Percentiles rank a stretch among this genome's conserved stretches.
Conservation (phyloP, 2,329 filamentous ascomycete genomes). For the Eutypella sp. region DNA sequence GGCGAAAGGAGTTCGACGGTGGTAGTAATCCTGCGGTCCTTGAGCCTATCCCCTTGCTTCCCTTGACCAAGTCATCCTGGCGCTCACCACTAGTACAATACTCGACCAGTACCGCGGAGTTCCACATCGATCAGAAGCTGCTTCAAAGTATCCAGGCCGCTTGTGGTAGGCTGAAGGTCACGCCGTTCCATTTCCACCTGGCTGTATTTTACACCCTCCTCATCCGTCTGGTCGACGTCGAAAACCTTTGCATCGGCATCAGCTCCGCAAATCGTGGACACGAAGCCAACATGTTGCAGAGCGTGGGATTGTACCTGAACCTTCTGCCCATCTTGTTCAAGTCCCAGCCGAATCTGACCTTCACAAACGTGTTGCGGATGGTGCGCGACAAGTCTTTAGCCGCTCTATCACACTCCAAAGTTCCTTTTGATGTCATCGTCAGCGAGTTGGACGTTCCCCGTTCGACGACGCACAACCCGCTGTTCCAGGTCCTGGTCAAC, state of each 20-base stretch:
- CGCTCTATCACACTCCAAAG: not conserved
- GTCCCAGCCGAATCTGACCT: not conserved
- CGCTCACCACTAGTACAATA: not conserved
- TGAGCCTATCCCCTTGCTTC: not conserved
- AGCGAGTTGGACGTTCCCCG: slow-evolving; percentile 30
- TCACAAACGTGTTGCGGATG: not conserved
- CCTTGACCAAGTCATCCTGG: not conserved
- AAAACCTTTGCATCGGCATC: not conserved
- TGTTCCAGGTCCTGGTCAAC: slow-evolving; percentile 45
- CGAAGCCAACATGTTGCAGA: not conserved
- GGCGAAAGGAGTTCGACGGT: not conserved
- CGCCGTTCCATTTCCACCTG: not conserved
- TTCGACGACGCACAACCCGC: slow-evolving; percentile 32
- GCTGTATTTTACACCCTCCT: not conserved
- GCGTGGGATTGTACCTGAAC: not conserved
- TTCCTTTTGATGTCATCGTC: not conserved
- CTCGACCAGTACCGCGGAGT: not conserved
- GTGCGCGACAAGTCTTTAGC: not conserved
- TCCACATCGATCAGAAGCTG: not conserved
- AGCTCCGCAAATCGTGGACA: not conserved
- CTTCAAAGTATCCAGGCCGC: not conserved
- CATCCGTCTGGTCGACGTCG: not conserved
- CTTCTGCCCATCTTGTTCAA: not conserved
- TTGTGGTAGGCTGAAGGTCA: not conserved
- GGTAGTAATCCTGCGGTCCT: not conserved